Conservation (phyloP, 352 stramenopile genomes). For the Phytophthora citricola region DNA sequence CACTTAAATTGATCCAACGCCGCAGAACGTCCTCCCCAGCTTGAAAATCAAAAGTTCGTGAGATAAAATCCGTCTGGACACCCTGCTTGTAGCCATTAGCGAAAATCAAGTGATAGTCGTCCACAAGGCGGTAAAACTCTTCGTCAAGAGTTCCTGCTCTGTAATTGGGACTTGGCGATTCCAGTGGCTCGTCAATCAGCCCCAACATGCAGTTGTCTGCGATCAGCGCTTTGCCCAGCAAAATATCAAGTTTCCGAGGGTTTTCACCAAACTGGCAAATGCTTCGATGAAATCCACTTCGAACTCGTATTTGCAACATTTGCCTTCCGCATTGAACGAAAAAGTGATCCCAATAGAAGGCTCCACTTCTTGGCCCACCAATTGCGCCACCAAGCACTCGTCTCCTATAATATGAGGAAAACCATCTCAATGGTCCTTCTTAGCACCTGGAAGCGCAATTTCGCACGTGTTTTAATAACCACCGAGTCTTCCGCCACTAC, state of each 20-base stretch:
- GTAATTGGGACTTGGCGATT: background rate
- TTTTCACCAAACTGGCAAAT: conserved; percentile 46
- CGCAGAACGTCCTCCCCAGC: too few relatives aligned
- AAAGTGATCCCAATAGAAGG: conserved; percentile 7
- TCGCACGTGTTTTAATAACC: conserved; percentile 4
- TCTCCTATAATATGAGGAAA: conserved; percentile 33
- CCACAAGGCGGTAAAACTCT: conserved; percentile 9
- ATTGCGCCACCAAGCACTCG: conserved; percentile 20
- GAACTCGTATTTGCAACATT: conserved; percentile 24
- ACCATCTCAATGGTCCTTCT: conserved; percentile 26
- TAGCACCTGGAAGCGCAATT: conserved; percentile 30
- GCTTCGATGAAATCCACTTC: conserved; percentile 30
- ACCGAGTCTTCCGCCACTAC: conserved; percentile 19
- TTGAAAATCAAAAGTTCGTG: conserved; percentile 6
- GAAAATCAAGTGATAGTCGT: conserved; percentile 23
- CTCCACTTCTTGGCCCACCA: conserved; percentile 16
- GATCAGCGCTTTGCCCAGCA: conserved; percentile 45
- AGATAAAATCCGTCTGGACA: conserved; percentile 15
- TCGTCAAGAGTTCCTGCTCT: background rate
- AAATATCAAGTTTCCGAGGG: conserved; percentile 33
- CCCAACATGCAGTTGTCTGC: conserved; percentile 30
- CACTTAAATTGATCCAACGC: background rate
- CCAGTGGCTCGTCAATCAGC: conserved; percentile 3
- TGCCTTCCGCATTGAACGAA: conserved; percentile 20
- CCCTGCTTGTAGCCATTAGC: conserved; percentile 1